Base-by-base conservation (phyloP, 2,329 filamentous ascomycete species). In the Zymoseptoria brevis region DNA sequence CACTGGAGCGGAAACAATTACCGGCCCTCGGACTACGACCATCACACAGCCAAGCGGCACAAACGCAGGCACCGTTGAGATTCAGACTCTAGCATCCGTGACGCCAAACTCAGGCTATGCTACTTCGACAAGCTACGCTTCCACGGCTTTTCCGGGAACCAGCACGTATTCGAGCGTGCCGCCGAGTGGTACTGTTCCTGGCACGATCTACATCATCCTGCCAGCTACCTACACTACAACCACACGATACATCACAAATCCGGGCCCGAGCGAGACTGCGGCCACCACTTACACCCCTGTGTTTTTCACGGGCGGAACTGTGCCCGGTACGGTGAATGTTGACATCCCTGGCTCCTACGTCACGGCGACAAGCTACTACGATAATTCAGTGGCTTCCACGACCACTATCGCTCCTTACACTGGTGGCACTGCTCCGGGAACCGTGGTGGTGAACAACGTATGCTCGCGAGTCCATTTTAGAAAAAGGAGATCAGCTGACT, bases 191-290 rank as follows among this genome's bases (percentile, higher is more conserved):
- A 52, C 54, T 2, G 50, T 49, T 2, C 21, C 53, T 19, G 59
- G 61, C 9, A 58, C 54, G 8, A 57, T 53, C 41, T 56, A 51
- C 16, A 57, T 61, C 24, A 50, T 58, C 24, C 56, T 54, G 19
- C 53, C 53, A 26, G 35, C 50, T 11, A 21, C 19, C 6, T 55
- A 55, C 48, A 53, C 53, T 3, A 57, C 51, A n/a, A 55, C 26
- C 19, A 51, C 51, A n/a, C 26, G 22, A 13, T 24, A 45, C 4
- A 57, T 50, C 22, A 57, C 58, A 21, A 48, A 50, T 24, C 52
- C 24, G 9, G 35, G 35, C 9, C 51, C 55, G 7, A 19, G 45
- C n/a, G 35, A 51, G n/a, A 26, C 55, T 9, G 45, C 22, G 29
- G 45, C 55, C 8, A 52, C 55, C 7, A 57, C 55, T 30, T 30